Evolutionary conservation across 2,329 filamentous ascomycete species (phyloP).

Genomic region (Ceratocystis huliohia): DNA sequence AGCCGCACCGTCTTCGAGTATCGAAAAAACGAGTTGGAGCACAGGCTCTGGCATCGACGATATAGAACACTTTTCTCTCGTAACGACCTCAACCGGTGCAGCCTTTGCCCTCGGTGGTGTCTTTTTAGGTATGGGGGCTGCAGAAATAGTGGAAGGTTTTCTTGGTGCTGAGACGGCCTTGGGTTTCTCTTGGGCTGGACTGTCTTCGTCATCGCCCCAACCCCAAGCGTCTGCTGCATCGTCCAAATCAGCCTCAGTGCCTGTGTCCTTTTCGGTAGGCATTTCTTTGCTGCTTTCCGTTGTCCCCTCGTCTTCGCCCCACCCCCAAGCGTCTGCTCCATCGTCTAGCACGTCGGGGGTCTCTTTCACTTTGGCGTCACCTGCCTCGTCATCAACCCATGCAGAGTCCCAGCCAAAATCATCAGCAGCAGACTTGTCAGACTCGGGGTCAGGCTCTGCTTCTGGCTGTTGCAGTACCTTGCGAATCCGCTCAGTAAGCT

Average conservation of each 20-base stretch:
- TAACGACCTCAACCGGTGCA: conserved; percentile 51
- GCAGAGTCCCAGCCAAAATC: conserved; percentile 62
- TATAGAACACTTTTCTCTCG: conserved; percentile 77
- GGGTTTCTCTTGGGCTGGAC: not conserved
- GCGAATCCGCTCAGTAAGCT: conserved; percentile 69
- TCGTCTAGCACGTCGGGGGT: conserved; percentile 28
- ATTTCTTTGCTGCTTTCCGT: conserved; percentile 24
- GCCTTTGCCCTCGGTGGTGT: conserved; percentile 23
- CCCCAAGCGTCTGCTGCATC: conserved; percentile 62
- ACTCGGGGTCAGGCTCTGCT: conserved; percentile 34
- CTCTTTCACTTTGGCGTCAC: conserved; percentile 23
- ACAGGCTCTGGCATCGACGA: conserved; percentile 77
- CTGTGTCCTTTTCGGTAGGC: conserved; percentile 8
- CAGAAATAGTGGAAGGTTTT: conserved; percentile 20
- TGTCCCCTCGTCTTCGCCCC: conserved; percentile 54
- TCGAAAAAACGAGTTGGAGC: conserved; percentile 48
- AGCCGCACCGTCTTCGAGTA: conserved; percentile 48
- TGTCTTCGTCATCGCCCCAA: conserved; percentile 59
- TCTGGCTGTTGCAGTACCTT: conserved; percentile 60
- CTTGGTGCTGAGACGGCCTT: not conserved
- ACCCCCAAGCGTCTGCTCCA: conserved; percentile 64
- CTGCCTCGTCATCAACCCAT: conserved; percentile 55
- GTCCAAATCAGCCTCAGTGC: conserved; percentile 29
- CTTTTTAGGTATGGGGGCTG: conserved; percentile 21
- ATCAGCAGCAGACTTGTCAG: conserved; percentile 27